A percentile compares a stretch with the other conserved stretches of the same genome.
These are phyloP conservation scores for Quercus agrifolia DNA, from an alignment of 306 rosid genomes.

Conservation along the genomic window DNA sequence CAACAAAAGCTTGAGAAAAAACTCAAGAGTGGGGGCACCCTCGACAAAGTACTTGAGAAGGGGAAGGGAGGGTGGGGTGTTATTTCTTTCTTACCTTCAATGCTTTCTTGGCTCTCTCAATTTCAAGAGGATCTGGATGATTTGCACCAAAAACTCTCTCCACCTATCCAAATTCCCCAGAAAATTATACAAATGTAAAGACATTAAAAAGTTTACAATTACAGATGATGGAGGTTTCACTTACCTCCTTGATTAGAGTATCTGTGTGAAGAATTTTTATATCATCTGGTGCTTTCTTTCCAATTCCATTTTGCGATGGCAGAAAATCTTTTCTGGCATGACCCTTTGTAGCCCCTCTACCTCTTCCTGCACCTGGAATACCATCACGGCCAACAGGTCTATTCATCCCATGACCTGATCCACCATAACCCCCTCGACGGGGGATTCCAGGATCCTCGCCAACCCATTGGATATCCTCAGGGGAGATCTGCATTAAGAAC, in stretches of 20 bases:
- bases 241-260: conserved; percentile 77
- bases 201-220: conserved; percentile 11
- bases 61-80: neutral
- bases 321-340: conserved; percentile 70
- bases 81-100: conserved; percentile 54
- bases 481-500: conserved; percentile 64
- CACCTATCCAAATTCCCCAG: conserved; percentile 46
- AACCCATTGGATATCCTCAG: conserved; percentile 89
- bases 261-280: conserved; percentile 82
- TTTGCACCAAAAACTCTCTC: conserved; percentile 82
- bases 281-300: conserved; percentile 67
- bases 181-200: conserved; percentile 8
- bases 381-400: conserved; percentile 55
- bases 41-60: neutral
- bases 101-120: conserved; percentile 79
- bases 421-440: conserved; percentile 55
- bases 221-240: conserved; percentile 9
- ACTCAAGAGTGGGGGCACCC: neutral
- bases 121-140: conserved; percentile 76
- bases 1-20: neutral
- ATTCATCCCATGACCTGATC: conserved; percentile 61
- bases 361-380: conserved; percentile 68
- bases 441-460: conserved; percentile 85
- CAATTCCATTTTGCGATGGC: conserved; percentile 77
- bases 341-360: conserved; percentile 69